Evolutionary conservation across 2,329 filamentous ascomycete genomes (phyloP), one percentile per base, ranked within the genome.

Genomic region (Botryosphaeria dothidea): DNA sequence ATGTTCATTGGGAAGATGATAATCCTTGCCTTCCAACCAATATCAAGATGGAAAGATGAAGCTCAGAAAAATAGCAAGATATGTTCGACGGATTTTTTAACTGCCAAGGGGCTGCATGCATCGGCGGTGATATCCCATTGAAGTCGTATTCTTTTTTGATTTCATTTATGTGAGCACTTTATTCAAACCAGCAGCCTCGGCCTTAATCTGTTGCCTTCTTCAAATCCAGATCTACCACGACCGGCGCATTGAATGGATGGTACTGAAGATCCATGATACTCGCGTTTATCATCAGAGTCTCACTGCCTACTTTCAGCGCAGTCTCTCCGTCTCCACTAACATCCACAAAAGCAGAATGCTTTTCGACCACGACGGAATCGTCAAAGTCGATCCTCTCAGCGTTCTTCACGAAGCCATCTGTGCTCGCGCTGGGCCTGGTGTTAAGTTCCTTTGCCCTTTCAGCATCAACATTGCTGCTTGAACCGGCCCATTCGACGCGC

Each of bases 251-350:
- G 31, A 73, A 67, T 6, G 84, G 80, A 36, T 73, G 70, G 72
- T 86, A 86, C 13, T 67, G 67, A 13, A 83, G 71, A 41, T 80
- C 80, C 77, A 86, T 83, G 57, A 88, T 83, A 69, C 84, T 83
- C 2, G 85, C 85, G 75, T 88, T 88, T 11, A 87, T 79, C 74
- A 87, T 83, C 43, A 86, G 65, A 3, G 85, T 87, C 72, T 87
- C 83, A 64, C 80, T 72, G 0, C 84, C 84, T 60, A 77, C 74
- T 52, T 70, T 68, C 64, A 86, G 67, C 66, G 72, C 65, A n/a
- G 60, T 64, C 17, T 69, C 41, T 43, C 70, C 67, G 0, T 64
- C 68, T 3, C 72, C 68, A 46, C 77, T 71, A 41, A 76, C 71
- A 36, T 79, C 75, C 0, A 78, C 71, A 63, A 71, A 70, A 0